Conservation (phyloP, 371 early-diverging fungal genomes). For the Syncephalis fuscata region DNA sequence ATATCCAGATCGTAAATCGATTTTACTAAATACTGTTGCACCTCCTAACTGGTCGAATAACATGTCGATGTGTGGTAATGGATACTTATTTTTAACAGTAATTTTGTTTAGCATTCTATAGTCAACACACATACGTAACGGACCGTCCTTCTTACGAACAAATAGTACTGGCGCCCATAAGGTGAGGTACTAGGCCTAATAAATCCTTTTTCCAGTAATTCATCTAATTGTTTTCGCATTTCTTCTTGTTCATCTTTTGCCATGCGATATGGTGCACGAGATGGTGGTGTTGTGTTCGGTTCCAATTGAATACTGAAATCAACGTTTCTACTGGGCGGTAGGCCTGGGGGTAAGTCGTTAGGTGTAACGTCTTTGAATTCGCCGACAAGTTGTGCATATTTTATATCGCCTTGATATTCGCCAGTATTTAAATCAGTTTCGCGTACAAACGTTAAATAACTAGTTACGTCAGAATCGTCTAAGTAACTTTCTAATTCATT, state of each 20-base stretch:
- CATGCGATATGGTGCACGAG: conserved; percentile 11
- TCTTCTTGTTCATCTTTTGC: conserved; percentile 12
- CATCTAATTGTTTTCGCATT: conserved; percentile 12
- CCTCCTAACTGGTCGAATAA: conserved; percentile 9
- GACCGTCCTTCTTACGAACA: conserved; percentile 7
- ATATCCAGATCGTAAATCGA: conserved; percentile 20
- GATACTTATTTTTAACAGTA: conserved; percentile 16
- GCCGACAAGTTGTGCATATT: no score
- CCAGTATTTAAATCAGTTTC: no score
- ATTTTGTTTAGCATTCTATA: conserved; percentile 14
- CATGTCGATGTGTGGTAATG: conserved; percentile 19
- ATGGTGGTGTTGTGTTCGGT: no score
- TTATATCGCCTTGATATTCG: no score
- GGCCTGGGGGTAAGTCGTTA: no score
- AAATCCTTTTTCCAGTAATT: conserved; percentile 6
- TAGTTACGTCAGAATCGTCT: no score
- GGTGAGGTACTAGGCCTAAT: conserved; percentile 8
- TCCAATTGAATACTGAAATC: no score
- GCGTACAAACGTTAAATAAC: no score
- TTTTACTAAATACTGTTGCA: conserved; percentile 9
- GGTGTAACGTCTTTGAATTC: no score
- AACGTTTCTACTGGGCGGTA: no score
- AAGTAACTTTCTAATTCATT: no score
- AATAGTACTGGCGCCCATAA: conserved; percentile 9
- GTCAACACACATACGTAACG: conserved; percentile 6